These are phyloP conservation scores for Spiromyces aspiralis DNA, from an alignment of 371 early-diverging fungal species.

Conservation along the genomic window DNA sequence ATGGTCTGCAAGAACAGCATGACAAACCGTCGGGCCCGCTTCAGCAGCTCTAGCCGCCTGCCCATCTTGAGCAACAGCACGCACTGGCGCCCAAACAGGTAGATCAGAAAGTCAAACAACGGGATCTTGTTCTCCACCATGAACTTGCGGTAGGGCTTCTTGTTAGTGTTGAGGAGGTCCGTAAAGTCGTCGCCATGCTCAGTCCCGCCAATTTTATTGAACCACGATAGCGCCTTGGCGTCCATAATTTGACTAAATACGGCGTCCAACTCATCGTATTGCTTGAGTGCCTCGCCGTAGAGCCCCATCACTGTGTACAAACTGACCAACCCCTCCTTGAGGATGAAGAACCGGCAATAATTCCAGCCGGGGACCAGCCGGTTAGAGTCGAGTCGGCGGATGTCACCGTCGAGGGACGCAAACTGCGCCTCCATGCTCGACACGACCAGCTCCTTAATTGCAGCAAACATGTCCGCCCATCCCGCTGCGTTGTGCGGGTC, in stretches of 20 bases:
- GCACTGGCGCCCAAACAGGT: constrained; percentile 79
- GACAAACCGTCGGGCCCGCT: constrained; percentile 17
- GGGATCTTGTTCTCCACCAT: constrained; percentile 80
- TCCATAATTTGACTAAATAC: constrained; percentile 71
- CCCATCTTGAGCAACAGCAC: constrained; percentile 51
- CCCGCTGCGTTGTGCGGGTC: constrained; percentile 41
- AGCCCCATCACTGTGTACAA: constrained; percentile 73
- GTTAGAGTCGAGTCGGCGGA: constrained; percentile 72
- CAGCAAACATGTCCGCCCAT: constrained; percentile 59
- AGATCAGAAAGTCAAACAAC: constrained; percentile 87
- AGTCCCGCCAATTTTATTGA: constrained; percentile 74
- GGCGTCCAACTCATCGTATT: constrained; percentile 92
- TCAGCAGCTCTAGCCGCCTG: constrained; percentile 22
- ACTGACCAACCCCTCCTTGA: constrained; percentile 82
- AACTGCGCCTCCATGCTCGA: constrained; percentile 66
- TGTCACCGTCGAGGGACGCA: constrained; percentile 68
- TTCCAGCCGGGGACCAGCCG: constrained; percentile 94
- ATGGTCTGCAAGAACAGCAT: constrained; percentile 11
- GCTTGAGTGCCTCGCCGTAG: constrained; percentile 70
- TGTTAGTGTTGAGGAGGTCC: constrained; percentile 55
- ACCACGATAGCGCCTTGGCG: constrained; percentile 74
- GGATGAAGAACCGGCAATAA: constrained; percentile 86
- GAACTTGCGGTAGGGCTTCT: constrained; percentile 69
- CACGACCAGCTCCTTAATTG: constrained; percentile 64
- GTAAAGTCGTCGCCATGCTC: constrained; percentile 69